Base-by-base conservation (phyloP, 139 green algal genomes). In the Deuterostichococcus epilithicus region DNA sequence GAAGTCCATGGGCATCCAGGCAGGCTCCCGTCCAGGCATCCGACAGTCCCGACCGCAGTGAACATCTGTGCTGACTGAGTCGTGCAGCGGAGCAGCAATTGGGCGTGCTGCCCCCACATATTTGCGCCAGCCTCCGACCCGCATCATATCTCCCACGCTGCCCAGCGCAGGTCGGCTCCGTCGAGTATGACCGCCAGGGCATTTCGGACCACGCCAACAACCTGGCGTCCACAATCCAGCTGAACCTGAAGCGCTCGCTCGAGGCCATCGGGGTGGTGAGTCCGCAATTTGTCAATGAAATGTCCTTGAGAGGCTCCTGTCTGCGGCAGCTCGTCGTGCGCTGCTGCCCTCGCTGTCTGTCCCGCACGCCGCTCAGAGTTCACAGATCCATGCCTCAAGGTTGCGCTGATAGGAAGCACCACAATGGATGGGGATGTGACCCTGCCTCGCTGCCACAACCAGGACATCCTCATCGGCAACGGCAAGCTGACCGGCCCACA, bases 141-240 rank as follows among this genome's bases (percentile, higher is more conserved):
- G n/a, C n/a, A n/a, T n/a, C n/a, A n/a, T n/a, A 52, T 13, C 42
- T 52, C 39, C 13, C 35, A 33, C 35, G 72, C 18, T 68, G 65
- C n/a, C 68, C 34, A 72, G 83, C 37, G 58, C 88, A 95, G 90
- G 86, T 98, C 28, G 91, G 85, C 45, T 76, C 80, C 30, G 93
- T 98, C 20, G 83, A 47, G 44, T 99, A 93, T 76, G 96, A 99
- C 84, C 87, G 95, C 63, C 86, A 96, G 81, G 86, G 84, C 28
- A 92, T 99, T 44, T 94, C 96, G 23, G 89, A 97, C 76, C 96
- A 99, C 86, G 96, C 96, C 45, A 91, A 75, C 25, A 86, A 97
- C 75, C 92, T 99, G 78, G 96, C 90, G 42, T 88, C 78, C 38
- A 97, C 74, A 38, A 95, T 99, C 68, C 88, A 95, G 79, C 83